Evolutionary conservation across 1,284 basidiomycete genomes (phyloP), one percentile per base, ranked within the genome.

Genomic region (Trametes sp.): DNA sequence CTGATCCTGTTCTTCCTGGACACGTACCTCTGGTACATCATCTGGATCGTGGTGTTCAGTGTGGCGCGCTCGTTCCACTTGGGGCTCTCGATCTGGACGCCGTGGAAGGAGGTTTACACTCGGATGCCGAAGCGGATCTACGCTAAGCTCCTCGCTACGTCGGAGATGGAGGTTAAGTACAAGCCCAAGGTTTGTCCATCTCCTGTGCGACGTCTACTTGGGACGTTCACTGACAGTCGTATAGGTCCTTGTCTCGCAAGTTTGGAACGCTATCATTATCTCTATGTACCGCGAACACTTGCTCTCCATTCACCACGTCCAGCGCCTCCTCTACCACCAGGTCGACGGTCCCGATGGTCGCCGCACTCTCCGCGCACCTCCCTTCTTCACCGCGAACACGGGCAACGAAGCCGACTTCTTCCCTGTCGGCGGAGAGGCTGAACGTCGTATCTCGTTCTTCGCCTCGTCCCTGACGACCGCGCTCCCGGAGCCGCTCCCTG

Each of bases 251-350:
- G 96, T 98, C 31, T 98, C 95, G 19, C 96, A 98, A 81, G 91
- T 98, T 52, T 98, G 96, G 96, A 98, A 98, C 77, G 96, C 96
- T 52, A 84, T 98, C 79, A 96, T 98, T 77, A 98, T 98, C 70
- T 98, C 95, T 55, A 98, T 98, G 96, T 98, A 98, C 78, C 89
- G 96, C 69, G 96, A 98, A 74, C 96, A 98, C 79, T 82, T 98
- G 48, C 82, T 98, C 38, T 96, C 94, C 67, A 97, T 98, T 74
- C 94, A 97, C 69, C 94, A 98, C 74, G 95, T 98, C 44, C 95
- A 98, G 75, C 90, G 94, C 51, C 84, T 98, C 19, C 84, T 98
- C 38, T 98, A 98, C 75, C 96, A 98, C 75, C 96, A 98, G 78
- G 90, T 95, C 26, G 94, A 96, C 65, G 83, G 84, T 31, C 84